These are phyloP conservation scores for Teunomyces stri DNA, from an alignment of 805 yeast genomes.

Conservation along the genomic window DNA sequence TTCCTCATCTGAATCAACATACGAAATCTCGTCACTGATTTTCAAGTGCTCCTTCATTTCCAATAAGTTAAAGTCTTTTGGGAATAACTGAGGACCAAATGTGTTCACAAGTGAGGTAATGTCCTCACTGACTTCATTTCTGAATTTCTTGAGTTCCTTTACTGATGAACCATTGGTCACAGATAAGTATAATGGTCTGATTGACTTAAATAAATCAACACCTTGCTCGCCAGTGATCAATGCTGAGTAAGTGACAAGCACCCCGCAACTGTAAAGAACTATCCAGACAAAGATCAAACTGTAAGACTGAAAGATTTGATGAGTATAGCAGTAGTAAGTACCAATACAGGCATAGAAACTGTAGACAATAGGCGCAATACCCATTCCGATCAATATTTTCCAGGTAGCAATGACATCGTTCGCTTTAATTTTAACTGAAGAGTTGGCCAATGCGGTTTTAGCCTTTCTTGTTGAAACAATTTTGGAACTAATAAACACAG, in stretches of 20 bases:
- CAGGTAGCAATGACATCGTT: conserved; percentile 96
- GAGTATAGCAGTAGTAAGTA: conserved; percentile 29
- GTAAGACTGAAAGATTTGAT: conserved; percentile 13
- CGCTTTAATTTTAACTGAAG: conserved; percentile 88
- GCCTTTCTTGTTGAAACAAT: conserved; percentile 72
- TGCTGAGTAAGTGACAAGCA: conserved; percentile 82
- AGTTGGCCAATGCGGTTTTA: conserved; percentile 72
- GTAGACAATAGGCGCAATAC: conserved; percentile 84
- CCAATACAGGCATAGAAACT: conserved; percentile 72
- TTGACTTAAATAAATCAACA: conserved; percentile 78
- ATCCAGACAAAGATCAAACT: conserved; percentile 44
- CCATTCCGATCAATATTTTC: conserved; percentile 89
- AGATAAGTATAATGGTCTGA: conserved; percentile 75
- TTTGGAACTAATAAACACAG: conserved; percentile 80
- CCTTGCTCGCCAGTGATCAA: conserved; percentile 91
- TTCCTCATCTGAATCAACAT: conserved; percentile 45
- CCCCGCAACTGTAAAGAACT: conserved; percentile 58
- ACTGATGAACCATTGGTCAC: conserved; percentile 57
- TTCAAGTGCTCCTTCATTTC: conserved; percentile 43
- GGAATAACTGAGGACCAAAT: conserved; percentile 80
- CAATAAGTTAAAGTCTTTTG: conserved; percentile 67
- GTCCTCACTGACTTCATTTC: conserved; percentile 63
- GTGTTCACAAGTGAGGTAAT: conserved; percentile 79
- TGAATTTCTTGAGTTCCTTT: conserved; percentile 54
- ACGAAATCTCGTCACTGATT: conserved; percentile 23